A percentile compares a stretch with the other conserved stretches of the same genome.
Evolutionary conservation across 257 asterid species (phyloP).

Genomic region (Nemophila menziesii): DNA sequence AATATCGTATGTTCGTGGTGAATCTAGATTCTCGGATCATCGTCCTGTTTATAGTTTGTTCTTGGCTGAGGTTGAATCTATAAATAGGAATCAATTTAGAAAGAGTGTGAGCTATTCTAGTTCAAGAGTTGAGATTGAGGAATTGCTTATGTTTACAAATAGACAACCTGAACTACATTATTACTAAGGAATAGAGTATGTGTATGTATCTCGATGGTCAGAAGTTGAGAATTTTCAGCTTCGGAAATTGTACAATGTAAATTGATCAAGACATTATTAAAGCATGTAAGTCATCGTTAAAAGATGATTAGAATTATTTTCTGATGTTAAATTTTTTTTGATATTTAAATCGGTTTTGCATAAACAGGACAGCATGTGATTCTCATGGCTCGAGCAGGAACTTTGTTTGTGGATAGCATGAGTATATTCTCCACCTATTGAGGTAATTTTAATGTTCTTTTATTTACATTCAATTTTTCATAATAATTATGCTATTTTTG

Average conservation of each 20-base stretch:
- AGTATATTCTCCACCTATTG: background rate
- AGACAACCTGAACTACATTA: slow-evolving; percentile 32
- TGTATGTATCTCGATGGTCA: background rate
- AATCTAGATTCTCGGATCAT: slow-evolving; percentile 90
- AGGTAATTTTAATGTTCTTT: slow-evolving; percentile 2
- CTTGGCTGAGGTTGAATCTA: slow-evolving; percentile 80
- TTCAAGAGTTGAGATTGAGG: slow-evolving; percentile 86
- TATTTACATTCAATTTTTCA: background rate
- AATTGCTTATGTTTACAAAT: slow-evolving; percentile 37
- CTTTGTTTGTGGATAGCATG: background rate
- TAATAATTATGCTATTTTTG: background rate
- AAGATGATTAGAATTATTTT: background rate
- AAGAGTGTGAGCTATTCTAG: slow-evolving; percentile 55
- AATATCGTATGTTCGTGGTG: slow-evolving; percentile 88
- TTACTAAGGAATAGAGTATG: slow-evolving; percentile 18
- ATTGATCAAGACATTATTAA: background rate
- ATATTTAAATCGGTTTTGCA: background rate
- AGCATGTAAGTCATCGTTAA: slow-evolving; percentile 9
- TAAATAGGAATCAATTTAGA: slow-evolving; percentile 45
- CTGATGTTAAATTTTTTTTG: background rate
- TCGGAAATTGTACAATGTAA: background rate
- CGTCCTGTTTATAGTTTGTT: slow-evolving; percentile 76
- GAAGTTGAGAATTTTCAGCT: background rate
- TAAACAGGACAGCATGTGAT: slow-evolving; percentile 3
- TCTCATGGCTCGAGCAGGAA: background rate